Evolutionary conservation across 345 rosid genomes (phyloP).

Genomic region (Eucalyptus caleyi): DNA sequence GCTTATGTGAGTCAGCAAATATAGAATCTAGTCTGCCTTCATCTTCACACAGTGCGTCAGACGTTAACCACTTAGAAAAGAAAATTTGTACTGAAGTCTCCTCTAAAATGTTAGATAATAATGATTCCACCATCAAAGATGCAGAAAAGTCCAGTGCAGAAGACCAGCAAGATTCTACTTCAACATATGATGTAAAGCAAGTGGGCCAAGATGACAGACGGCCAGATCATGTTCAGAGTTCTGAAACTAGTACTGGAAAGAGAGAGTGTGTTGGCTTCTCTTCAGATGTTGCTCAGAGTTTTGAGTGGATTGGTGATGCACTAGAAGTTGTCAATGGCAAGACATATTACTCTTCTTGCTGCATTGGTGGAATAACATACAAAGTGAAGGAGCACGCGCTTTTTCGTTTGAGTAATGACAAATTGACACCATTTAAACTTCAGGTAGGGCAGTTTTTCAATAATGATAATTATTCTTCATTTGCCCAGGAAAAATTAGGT

Average conservation of each 20-base stretch:
- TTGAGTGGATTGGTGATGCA: constrained; percentile 30
- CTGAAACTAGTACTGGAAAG: background rate
- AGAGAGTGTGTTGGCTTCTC: background rate
- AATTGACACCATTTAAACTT: constrained; percentile 46
- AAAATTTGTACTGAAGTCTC: constrained; percentile 12
- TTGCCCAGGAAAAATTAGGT: background rate
- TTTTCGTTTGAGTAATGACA: constrained; percentile 21
- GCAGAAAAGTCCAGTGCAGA: background rate
- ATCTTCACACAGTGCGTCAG: constrained; percentile 1
- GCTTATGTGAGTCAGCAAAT: background rate
- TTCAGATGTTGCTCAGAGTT: constrained; percentile 7
- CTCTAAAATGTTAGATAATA: background rate
- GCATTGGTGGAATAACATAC: constrained; percentile 33
- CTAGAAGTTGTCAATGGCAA: constrained; percentile 28
- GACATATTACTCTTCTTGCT: constrained; percentile 36
- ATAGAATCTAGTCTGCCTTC: constrained; percentile 2
- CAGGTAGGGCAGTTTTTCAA: constrained; percentile 20
- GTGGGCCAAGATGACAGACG: background rate
- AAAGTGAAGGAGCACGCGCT: constrained; percentile 50
- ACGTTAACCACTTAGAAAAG: background rate
- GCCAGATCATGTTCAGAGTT: constrained; percentile 9
- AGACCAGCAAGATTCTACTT: background rate
- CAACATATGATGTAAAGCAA: background rate
- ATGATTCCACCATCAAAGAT: background rate
- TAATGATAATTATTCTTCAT: background rate